A percentile compares a stretch with the other conserved stretches of the same genome.
Conservation (phyloP, 495 filamentous ascomycete species). For the Penicillium mononematosum region DNA sequence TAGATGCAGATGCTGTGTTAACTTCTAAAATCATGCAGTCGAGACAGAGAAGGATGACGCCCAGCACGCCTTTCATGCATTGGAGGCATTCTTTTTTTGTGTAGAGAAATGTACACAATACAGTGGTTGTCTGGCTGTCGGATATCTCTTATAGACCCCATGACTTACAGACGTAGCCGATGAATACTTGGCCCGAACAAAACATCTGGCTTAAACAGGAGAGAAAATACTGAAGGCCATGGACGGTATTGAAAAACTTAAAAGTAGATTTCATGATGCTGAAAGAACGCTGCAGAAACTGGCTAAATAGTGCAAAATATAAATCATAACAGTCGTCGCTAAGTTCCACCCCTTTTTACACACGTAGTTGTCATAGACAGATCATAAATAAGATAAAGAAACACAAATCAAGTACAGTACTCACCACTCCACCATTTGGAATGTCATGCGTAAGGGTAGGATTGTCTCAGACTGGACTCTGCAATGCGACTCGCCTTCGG, state of each 20-base stretch:
- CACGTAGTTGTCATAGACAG: not conserved
- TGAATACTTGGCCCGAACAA: not conserved
- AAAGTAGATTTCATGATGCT: not conserved
- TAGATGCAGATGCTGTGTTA: slow-evolving; percentile 8
- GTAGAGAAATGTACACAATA: not conserved
- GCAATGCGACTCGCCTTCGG: slow-evolving; percentile 13
- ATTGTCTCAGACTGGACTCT: slow-evolving; percentile 29
- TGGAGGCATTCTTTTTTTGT: not conserved
- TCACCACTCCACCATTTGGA: not conserved
- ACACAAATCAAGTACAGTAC: not conserved
- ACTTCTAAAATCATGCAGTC: slow-evolving; percentile 5
- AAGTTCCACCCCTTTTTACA: slow-evolving; percentile 1
- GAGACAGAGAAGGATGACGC: not conserved
- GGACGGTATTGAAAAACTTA: not conserved
- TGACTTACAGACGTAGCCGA: not conserved
- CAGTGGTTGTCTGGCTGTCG: not conserved
- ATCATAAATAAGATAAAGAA: not conserved
- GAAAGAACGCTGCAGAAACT: not conserved
- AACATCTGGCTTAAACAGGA: not conserved
- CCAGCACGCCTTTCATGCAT: not conserved
- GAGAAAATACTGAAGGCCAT: not conserved
- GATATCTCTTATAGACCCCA: not conserved
- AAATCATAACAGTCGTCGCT: not conserved
- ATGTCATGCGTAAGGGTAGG: not conserved
- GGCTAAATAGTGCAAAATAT: not conserved